Conservation (phyloP, 495 filamentous ascomycete species). For the Xylaria telfairii region DNA sequence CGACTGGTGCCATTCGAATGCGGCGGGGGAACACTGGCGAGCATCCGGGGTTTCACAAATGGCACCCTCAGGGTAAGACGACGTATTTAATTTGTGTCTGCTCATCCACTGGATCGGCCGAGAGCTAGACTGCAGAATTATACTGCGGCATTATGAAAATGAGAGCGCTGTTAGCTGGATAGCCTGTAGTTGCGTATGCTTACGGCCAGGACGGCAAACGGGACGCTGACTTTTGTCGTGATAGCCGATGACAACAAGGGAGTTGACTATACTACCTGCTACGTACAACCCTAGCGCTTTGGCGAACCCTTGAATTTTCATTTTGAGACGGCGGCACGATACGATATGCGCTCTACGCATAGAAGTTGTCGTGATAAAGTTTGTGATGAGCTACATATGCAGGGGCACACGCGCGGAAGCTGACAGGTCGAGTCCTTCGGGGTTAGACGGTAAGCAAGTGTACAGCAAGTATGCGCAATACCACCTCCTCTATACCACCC, state of each 20-base stretch:
- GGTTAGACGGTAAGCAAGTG: neutral
- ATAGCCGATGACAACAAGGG: neutral
- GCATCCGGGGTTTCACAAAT: neutral
- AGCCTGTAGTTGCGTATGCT: neutral
- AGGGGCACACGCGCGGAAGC: conserved; percentile 3
- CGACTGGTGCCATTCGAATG: neutral
- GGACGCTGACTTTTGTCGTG: neutral
- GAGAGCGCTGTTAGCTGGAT: neutral
- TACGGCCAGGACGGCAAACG: neutral
- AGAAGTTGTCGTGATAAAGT: neutral
- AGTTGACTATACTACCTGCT: neutral
- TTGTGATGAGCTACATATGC: neutral
- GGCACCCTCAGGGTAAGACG: neutral
- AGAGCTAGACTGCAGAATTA: neutral
- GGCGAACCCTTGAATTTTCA: neutral
- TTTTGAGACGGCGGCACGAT: neutral
- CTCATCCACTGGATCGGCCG: neutral
- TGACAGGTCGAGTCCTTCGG: neutral
- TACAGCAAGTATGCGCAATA: neutral
- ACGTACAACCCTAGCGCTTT: neutral
- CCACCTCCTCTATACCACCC: conserved; percentile 8
- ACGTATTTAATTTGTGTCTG: neutral
- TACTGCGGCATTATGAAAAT: neutral
- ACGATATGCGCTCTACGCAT: neutral
- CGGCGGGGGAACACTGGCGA: neutral